A percentile compares a stretch with the other conserved stretches of the same genome.
phyloP scores from a whole-genome alignment of 805 yeast genomes.

The Kuraishia floccosa region DNA sequence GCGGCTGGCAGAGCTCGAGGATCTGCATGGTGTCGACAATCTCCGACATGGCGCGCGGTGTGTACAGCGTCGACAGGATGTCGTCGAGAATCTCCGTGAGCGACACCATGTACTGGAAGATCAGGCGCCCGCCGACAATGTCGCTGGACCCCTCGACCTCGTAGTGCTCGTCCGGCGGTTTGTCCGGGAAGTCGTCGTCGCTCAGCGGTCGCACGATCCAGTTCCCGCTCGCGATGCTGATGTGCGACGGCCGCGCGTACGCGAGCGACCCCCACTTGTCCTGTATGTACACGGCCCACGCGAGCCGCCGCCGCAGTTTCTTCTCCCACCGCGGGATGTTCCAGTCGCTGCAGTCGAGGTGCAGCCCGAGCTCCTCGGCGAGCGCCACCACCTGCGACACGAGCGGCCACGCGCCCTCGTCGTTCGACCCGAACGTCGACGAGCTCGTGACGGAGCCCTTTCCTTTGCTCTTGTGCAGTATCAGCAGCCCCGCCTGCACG shows the following conservation, averaged over 20 bases:
- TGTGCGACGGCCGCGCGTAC: slow-evolving; percentile 32
- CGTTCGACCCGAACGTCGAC: too few relatives aligned
- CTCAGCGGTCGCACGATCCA: slow-evolving; percentile 28
- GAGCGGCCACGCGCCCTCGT: too few relatives aligned
- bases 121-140: slow-evolving; percentile 29
- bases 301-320: slow-evolving; percentile 29
- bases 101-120: slow-evolving; percentile 24
- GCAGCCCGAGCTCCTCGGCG: slow-evolving; percentile 35
- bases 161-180: slow-evolving; percentile 28
- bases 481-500: slow-evolving; percentile 20
- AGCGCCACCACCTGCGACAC: slow-evolving; percentile 19
- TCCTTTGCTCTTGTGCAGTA: slow-evolving; percentile 12
- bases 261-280: slow-evolving; percentile 36
- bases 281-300: slow-evolving; percentile 39
- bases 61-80: slow-evolving; percentile 23
- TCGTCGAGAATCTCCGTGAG: slow-evolving; percentile 25
- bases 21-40: slow-evolving; percentile 23
- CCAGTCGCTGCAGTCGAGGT: slow-evolving; percentile 34
- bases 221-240: slow-evolving; percentile 22
- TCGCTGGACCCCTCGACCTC: slow-evolving; percentile 27
- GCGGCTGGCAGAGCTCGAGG: slow-evolving; percentile 12
- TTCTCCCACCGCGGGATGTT: slow-evolving; percentile 34
- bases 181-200: slow-evolving; percentile 35
- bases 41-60: slow-evolving; percentile 27
- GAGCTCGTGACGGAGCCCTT: slow-evolving; percentile 26